Evolutionary conservation across 2,329 filamentous ascomycete species (phyloP).

Genomic region (Didymella arachidicola): DNA sequence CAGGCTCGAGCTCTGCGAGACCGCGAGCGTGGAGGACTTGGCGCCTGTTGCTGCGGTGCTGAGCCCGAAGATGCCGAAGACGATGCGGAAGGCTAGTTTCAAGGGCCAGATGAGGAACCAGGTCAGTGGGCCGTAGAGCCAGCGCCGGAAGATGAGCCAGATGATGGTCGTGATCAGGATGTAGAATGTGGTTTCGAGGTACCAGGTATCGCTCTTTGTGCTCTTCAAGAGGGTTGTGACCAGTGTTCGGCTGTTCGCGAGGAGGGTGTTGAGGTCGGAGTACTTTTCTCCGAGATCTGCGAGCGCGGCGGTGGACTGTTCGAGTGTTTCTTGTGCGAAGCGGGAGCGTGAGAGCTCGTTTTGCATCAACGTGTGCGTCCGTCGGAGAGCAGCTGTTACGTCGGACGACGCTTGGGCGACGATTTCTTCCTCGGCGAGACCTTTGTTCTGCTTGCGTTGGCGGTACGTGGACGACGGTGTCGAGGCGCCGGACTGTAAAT

Average conservation of each 20-base stretch:
- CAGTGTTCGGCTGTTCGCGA: constrained; percentile 76
- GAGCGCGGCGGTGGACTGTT: constrained; percentile 84
- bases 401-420: constrained; percentile 78
- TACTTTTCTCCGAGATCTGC: constrained; percentile 82
- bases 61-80: constrained; percentile 65
- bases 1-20: constrained; percentile 43
- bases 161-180: constrained; percentile 77
- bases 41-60: constrained; percentile 45
- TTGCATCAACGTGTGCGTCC: constrained; percentile 87
- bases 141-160: constrained; percentile 86
- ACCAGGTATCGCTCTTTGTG: constrained; percentile 98
- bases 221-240: constrained; percentile 81
- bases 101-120: constrained; percentile 87
- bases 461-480: constrained; percentile 48
- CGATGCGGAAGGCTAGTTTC: constrained; percentile 68
- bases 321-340: constrained; percentile 88
- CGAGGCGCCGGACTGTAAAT: constrained; percentile 59
- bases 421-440: constrained; percentile 74
- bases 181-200: constrained; percentile 88
- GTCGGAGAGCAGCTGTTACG: constrained; percentile 81
- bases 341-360: constrained; percentile 83
- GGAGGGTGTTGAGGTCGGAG: constrained; percentile 76
- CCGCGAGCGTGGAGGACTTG: constrained; percentile 27
- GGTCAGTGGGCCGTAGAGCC: constrained; percentile 89
- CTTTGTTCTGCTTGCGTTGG: constrained; percentile 53